Percentiles rank a stretch among this genome's conserved stretches.
Evolutionary conservation across 441 rosid genomes (phyloP).

Genomic region (Jatropha podagrica): DNA sequence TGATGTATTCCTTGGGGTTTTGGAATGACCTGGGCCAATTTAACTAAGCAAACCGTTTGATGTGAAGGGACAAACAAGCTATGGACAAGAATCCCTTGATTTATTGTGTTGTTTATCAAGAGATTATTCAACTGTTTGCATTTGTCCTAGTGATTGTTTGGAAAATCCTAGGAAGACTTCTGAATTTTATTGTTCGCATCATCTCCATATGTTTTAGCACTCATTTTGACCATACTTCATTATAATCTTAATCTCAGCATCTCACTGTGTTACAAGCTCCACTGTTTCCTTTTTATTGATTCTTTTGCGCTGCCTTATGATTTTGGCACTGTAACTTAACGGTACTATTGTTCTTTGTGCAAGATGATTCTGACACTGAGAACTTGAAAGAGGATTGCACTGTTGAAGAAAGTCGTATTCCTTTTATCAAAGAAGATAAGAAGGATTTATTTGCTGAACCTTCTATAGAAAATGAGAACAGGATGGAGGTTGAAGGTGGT

Average conservation of each 20-base stretch:
- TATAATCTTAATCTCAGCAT: background rate
- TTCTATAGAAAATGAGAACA: conserved; percentile 13
- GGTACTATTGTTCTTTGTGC: background rate
- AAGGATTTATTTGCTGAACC: conserved; percentile 20
- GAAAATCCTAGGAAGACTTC: no score
- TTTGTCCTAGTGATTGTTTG: background rate
- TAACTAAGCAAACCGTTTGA: background rate
- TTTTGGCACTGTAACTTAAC: conserved; percentile 4
- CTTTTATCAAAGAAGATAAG: conserved; percentile 14
- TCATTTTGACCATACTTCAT: background rate
- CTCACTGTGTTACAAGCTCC: background rate
- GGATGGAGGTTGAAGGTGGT: conserved; percentile 25
- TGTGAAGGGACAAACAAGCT: background rate
- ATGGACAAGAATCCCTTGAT: background rate
- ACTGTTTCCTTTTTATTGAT: background rate
- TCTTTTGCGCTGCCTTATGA: background rate
- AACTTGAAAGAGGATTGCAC: conserved; percentile 24
- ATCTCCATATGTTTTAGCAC: background rate
- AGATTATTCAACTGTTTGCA: background rate
- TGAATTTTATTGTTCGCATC: background rate
- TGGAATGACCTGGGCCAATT: background rate
- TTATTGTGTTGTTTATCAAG: background rate
- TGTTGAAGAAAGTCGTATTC: conserved; percentile 26
- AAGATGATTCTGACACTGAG: conserved; percentile 31
- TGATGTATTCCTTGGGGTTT: background rate